Evolutionary conservation across 768 basidiomycete genomes (phyloP).

Genomic region (Tubosaeta sp.): DNA sequence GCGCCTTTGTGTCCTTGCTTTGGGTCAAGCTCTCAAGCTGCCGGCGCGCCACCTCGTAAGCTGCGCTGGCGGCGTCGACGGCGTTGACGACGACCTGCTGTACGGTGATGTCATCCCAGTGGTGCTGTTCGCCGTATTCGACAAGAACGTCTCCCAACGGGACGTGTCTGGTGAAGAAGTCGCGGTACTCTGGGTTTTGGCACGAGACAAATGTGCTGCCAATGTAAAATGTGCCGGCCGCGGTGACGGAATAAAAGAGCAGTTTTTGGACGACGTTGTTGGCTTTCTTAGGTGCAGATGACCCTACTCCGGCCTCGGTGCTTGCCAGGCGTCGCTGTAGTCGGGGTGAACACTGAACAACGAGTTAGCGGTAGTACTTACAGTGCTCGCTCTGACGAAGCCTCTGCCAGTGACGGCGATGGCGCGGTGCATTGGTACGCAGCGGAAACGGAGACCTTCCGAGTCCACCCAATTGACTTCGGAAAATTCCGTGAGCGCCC

Average conservation of each 20-base stretch:
- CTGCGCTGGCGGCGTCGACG: constrained; percentile 43
- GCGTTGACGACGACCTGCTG: constrained; percentile 52
- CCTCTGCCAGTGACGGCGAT: too few species aligned
- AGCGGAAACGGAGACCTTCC: background rate
- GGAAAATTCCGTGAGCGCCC: too few species aligned
- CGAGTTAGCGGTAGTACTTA: constrained; percentile 22
- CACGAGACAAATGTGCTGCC: constrained; percentile 77
- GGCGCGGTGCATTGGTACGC: constrained; percentile 46
- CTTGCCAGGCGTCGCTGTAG: constrained; percentile 49
- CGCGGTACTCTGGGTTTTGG: constrained; percentile 74
- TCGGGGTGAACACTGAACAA: background rate
- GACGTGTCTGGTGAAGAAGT: constrained; percentile 77
- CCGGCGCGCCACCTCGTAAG: constrained; percentile 50
- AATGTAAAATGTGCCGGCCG: constrained; percentile 75
- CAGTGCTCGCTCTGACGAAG: constrained; percentile 59
- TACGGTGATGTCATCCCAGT: constrained; percentile 74
- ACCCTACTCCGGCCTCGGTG: constrained; percentile 38
- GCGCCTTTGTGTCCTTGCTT: constrained; percentile 21
- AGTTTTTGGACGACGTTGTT: constrained; percentile 53
- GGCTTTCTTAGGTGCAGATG: constrained; percentile 47
- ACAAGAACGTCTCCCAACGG: constrained; percentile 76
- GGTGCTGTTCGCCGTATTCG: constrained; percentile 73
- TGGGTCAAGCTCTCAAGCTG: constrained; percentile 40
- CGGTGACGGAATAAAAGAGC: constrained; percentile 62
- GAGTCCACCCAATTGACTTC: background rate